Evolutionary conservation across 2,329 filamentous ascomycete species (phyloP).

Genomic region (Ophiocordyceps camponoti-saundersi): DNA sequence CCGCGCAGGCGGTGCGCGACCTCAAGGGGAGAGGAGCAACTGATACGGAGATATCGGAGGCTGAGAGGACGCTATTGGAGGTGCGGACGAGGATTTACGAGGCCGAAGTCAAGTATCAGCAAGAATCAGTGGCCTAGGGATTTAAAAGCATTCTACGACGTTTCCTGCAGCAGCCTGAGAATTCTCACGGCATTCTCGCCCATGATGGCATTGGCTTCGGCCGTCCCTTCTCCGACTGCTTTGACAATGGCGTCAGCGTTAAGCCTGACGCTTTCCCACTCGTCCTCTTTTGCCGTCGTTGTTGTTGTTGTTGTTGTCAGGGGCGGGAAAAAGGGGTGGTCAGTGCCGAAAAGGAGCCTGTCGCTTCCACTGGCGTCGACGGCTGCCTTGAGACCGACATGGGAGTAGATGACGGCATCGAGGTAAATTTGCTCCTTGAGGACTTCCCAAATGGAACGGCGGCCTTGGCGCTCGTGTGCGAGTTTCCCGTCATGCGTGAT

Average conservation of each 20-base stretch:
- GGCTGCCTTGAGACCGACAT: conserved; percentile 55
- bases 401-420: conserved; percentile 72
- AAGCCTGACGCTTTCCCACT: conserved; percentile 51
- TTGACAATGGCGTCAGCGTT: conserved; percentile 34
- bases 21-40: conserved; percentile 10
- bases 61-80: conserved; percentile 11
- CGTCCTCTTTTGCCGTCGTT: conserved; percentile 36
- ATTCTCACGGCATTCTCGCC: conserved; percentile 41
- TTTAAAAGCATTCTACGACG: conserved; percentile 2
- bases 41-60: conserved; percentile 11
- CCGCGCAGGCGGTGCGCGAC: conserved; percentile 18
- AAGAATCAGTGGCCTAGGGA: conserved; percentile 7
- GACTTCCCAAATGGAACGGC: conserved; percentile 37
- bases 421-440: conserved; percentile 64
- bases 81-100: conserved; percentile 18
- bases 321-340: conserved; percentile 76
- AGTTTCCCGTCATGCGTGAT: conserved; percentile 68
- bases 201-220: conserved; percentile 34
- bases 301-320: conserved; percentile 19
- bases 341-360: conserved; percentile 64
- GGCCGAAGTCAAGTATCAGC: conserved; percentile 18
- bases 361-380: conserved; percentile 51
- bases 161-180: conserved; percentile 17
- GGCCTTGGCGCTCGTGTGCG: conserved; percentile 37
- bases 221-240: conserved; percentile 27